A percentile compares a stretch with the other conserved stretches of the same genome.
Conservation (phyloP, 2,329 filamentous ascomycete species). For the Apiospora koreana region DNA sequence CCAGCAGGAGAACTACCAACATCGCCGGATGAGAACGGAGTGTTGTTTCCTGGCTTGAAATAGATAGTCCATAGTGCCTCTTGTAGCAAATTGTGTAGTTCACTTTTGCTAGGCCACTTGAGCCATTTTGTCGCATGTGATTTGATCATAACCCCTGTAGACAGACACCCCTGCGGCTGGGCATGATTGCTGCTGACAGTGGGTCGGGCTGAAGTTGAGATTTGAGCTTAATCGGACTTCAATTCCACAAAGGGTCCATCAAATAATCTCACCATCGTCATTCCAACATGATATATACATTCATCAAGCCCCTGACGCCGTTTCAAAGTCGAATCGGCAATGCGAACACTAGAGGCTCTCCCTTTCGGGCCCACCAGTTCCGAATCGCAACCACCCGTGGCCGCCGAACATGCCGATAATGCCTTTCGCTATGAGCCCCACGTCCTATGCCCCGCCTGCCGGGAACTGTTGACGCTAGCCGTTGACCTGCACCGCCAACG, state of each 20-base stretch:
- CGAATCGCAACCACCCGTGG: background rate
- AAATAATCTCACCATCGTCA: background rate
- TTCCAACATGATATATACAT: no score
- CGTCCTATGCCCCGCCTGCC: constrained; percentile 14
- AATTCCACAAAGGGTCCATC: background rate
- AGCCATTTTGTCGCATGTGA: background rate
- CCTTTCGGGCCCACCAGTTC: background rate
- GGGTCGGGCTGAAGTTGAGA: background rate
- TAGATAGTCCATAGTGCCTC: no score
- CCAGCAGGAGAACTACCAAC: no score
- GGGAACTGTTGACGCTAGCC: constrained; percentile 7
- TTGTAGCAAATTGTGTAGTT: no score
- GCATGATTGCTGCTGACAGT: background rate
- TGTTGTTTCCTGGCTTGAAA: no score
- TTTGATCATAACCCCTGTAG: background rate
- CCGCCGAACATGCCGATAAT: background rate
- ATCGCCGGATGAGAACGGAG: no score
- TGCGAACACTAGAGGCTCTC: background rate
- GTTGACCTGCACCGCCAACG: background rate
- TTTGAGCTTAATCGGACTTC: background rate
- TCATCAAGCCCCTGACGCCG: no score
- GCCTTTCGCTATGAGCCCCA: constrained; percentile 13
- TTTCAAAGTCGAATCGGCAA: background rate
- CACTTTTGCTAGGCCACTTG: no score
- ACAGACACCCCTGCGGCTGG: background rate